Percentiles rank a stretch among this genome's conserved stretches.
These are phyloP conservation scores for Senna tora DNA, from an alignment of 306 rosid genomes.

Conservation along the genomic window DNA sequence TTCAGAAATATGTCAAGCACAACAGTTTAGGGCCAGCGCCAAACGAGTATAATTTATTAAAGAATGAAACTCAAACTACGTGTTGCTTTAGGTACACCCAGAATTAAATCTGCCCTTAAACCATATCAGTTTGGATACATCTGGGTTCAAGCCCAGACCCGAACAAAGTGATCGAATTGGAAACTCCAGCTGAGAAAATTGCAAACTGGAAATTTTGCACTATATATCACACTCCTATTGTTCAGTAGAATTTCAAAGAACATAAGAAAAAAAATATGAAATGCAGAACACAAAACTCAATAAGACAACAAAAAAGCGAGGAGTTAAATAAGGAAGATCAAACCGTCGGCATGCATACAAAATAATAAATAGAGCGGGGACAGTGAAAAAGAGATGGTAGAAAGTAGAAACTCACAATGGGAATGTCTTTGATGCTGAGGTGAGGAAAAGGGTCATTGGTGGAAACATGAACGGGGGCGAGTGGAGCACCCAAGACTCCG, in stretches of 20 bases:
- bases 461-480: constrained; percentile 90
- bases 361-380: too few relatives aligned
- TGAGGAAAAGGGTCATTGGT: constrained; percentile 84
- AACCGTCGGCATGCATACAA: too few relatives aligned
- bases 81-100: neutral
- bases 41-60: neutral
- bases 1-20: neutral
- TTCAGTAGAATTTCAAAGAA: neutral
- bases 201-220: neutral
- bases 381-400: constrained; percentile 3
- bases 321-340: neutral
- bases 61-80: neutral
- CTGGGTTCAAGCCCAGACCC: neutral
- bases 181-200: neutral
- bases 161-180: neutral
- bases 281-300: too few relatives aligned
- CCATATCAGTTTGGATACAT: neutral
- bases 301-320: neutral
- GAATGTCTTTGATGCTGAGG: constrained; percentile 92
- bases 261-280: neutral
- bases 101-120: neutral
- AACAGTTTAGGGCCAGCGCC: neutral
- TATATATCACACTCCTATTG: neutral
- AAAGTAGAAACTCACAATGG: constrained; percentile 70
- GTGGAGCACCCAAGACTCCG: constrained; percentile 95